Percentiles rank a stretch among this genome's conserved stretches.
phyloP scores from a whole-genome alignment of 106 monocot genomes.

The Acorus calamus region DNA sequence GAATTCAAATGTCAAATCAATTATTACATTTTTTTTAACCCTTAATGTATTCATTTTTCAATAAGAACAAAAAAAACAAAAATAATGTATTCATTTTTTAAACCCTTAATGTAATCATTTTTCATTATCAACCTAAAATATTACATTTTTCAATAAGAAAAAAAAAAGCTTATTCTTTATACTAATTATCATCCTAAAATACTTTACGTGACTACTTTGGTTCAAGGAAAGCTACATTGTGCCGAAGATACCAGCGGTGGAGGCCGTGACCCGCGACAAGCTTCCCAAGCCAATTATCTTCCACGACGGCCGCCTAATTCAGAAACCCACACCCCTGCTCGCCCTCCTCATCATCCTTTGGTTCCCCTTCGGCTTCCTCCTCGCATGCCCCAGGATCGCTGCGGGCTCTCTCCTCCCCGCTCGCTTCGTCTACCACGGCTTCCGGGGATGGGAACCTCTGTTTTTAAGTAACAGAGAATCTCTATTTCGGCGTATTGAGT shows the following conservation, averaged over 20 bases:
- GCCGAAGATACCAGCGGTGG: constrained; percentile 6
- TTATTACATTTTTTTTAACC: too few species aligned
- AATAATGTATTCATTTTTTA: too few species aligned
- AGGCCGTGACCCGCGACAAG: constrained; percentile 22
- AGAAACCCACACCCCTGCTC: constrained; percentile 29
- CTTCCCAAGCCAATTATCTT: constrained; percentile 52
- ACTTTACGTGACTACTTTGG: not conserved
- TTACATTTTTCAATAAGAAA: too few species aligned
- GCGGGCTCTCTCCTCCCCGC: constrained; percentile 51
- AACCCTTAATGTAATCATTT: too few species aligned
- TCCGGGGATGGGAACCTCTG: too few species aligned
- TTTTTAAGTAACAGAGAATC: too few species aligned
- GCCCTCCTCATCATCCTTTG: constrained; percentile 46
- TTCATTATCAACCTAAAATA: too few species aligned
- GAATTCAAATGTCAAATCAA: too few species aligned
- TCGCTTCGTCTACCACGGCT: constrained; percentile 24
- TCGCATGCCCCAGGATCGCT: constrained; percentile 53
- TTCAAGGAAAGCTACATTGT: constrained; percentile 47
- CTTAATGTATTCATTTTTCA: too few species aligned
- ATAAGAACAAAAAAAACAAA: too few species aligned
- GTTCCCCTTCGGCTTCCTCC: constrained; percentile 52
- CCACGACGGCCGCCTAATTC: constrained; percentile 62
- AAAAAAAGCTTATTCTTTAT: too few species aligned
- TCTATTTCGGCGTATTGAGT: constrained; percentile 42
- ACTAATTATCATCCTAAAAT: too few species aligned